Base-by-base conservation (phyloP, 257 asterid species). In the Scutellaria barbata region DNA sequence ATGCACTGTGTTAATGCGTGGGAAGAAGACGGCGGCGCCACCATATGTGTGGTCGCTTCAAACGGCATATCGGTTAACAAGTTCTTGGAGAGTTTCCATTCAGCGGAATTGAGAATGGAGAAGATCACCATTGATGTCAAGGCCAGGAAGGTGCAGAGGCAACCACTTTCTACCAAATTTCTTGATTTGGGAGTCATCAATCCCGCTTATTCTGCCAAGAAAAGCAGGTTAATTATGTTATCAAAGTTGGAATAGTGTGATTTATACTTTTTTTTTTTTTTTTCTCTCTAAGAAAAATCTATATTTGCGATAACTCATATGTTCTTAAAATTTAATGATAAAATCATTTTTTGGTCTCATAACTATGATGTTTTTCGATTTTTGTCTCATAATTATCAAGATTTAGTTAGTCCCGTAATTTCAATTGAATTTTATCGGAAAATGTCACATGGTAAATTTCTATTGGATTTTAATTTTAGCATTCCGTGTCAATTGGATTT, bases 21-120 rank as follows among this genome's bases (percentile, higher is more conserved):
- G 69, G 69, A 63, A 1, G 69, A 63, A 13, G 69, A 63, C 51
- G 67, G 51, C 51, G 48, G 66, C 22, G 47, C 5, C 43, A 13
- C 25, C 18, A 8, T 59, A 8, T 2, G 8, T 0, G 8, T 59
- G 43, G 43, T 59, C 7, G 66, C 66, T 8, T 5, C 66, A 47
- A 59, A 59, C 8, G 47, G 13, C 5, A 13, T n/a, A 11, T 35
- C 64, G 6, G 64, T 58, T 3, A 43, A 12, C 5, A 37, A 11
- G 46, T 13, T 58, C 10, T 14, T 58, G 5, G 64, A 58, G 64
- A 33, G 10, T 5, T 2, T 58, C 13, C 45, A 35, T 58, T 35
- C 7, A 5, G 13, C 64, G 10, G 20, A 35, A 4, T 17, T 59
- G 25, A 37, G 13, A 5, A 0, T 59, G 66, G 66, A 59, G 46